These are phyloP conservation scores for Penicillium fuscoglaucum DNA, from an alignment of 2,329 filamentous ascomycete species.

Conservation along the genomic window DNA sequence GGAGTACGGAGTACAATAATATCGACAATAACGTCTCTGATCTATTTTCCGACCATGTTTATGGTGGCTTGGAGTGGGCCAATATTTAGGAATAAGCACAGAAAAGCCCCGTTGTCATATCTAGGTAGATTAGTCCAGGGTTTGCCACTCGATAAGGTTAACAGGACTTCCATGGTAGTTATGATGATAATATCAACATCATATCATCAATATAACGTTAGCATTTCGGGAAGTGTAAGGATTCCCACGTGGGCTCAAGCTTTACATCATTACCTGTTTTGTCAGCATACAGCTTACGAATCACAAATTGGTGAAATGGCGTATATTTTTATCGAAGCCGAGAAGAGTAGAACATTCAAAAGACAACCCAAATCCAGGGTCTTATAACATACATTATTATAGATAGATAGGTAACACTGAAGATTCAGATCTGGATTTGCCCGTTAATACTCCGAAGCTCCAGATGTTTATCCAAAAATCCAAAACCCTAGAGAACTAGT, in stretches of 20 bases:
- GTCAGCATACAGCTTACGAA: not conserved
- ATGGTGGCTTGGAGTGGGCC: not conserved
- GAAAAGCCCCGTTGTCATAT: not conserved
- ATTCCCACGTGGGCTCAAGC: slow-evolving; percentile 20
- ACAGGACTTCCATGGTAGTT: slow-evolving; percentile 1
- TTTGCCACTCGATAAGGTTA: slow-evolving; percentile 5
- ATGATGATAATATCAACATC: not conserved
- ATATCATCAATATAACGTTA: not conserved
- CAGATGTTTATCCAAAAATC: not conserved
- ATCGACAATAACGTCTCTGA: not conserved
- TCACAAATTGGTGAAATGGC: not conserved
- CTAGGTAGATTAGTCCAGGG: not conserved
- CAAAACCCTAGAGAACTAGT: not conserved
- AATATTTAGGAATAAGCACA: not conserved
- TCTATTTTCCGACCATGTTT: not conserved
- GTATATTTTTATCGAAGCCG: not conserved
- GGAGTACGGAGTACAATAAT: no score
- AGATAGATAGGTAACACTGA: slow-evolving; percentile 4
- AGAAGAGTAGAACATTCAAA: not conserved
- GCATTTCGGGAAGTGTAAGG: not conserved
- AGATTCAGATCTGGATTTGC: slow-evolving; percentile 17
- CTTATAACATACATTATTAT: no score
- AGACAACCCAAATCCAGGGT: not conserved
- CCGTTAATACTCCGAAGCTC: slow-evolving; percentile 4
- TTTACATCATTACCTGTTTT: slow-evolving; percentile 15